Evolutionary conservation across 2,329 filamentous ascomycete genomes (phyloP).

Genomic region (Aspergillus floridensis): DNA sequence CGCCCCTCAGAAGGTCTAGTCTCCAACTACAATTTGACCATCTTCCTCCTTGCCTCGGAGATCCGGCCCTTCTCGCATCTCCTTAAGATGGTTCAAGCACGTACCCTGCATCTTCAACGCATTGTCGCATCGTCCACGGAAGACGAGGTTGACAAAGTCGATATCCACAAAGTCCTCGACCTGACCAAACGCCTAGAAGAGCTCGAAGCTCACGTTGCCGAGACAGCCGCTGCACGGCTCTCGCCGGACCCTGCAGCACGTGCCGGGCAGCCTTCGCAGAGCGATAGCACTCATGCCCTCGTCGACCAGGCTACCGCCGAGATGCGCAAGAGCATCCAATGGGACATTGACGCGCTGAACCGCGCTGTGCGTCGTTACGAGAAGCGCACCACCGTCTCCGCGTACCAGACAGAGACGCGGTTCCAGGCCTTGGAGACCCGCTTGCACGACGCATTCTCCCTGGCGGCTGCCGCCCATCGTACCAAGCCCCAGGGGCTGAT

Average conservation of each 20-base stretch:
- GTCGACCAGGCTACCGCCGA: constrained; percentile 49
- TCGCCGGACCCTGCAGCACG: constrained; percentile 8
- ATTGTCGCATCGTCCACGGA: constrained; percentile 53
- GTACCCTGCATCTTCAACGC: constrained; percentile 78
- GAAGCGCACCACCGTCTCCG: constrained; percentile 75
- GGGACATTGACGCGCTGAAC: constrained; percentile 83
- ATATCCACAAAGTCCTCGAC: constrained; percentile 47
- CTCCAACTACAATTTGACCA: constrained; percentile 87
- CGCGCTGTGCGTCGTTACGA: constrained; percentile 88
- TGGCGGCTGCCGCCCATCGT: constrained; percentile 69
- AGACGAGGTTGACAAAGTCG: constrained; percentile 23
- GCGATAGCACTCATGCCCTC: constrained; percentile 42
- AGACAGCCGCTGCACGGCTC: constrained; percentile 30
- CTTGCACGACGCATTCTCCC: constrained; percentile 71
- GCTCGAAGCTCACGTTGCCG: constrained; percentile 60
- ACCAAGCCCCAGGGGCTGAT: constrained; percentile 26
- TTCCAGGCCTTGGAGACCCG: constrained; percentile 69
- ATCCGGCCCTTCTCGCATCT: constrained; percentile 78
- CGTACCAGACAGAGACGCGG: constrained; percentile 72
- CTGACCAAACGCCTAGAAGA: constrained; percentile 66
- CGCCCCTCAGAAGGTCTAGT: constrained; percentile 81
- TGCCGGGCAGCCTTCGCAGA: constrained; percentile 16
- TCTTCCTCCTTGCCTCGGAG: constrained; percentile 86
- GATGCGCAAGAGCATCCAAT: constrained; percentile 65
- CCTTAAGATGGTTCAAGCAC: constrained; percentile 72